Percentiles rank a stretch among this genome's conserved stretches.
These are phyloP conservation scores for Tylopilus balloui DNA, from an alignment of 768 basidiomycete genomes.

Conservation along the genomic window DNA sequence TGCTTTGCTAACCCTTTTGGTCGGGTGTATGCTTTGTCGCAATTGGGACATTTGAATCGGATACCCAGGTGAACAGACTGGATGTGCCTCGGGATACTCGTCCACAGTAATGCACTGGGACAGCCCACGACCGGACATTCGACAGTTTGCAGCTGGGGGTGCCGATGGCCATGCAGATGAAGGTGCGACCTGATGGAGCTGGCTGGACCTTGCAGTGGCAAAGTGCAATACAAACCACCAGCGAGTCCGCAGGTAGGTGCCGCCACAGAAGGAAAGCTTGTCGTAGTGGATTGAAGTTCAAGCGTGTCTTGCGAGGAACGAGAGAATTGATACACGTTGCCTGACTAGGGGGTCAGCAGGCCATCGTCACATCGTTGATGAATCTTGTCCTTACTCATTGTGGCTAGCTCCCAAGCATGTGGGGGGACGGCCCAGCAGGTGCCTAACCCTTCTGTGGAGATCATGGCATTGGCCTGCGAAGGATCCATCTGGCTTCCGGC, in stretches of 20 bases:
- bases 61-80: slow-evolving; percentile 13
- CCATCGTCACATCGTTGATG: no score
- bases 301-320: background rate
- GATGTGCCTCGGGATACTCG: slow-evolving; percentile 15
- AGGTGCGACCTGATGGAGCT: slow-evolving; percentile 12
- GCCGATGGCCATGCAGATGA: slow-evolving; percentile 10
- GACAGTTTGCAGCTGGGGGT: slow-evolving; percentile 1
- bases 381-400: background rate
- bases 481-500: background rate
- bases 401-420: background rate
- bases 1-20: slow-evolving; percentile 1
- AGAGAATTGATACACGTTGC: background rate
- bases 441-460: no score
- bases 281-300: background rate
- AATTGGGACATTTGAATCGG: slow-evolving; percentile 5
- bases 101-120: slow-evolving; percentile 8
- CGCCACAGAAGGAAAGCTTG: background rate
- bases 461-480: background rate
- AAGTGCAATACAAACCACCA: slow-evolving; percentile 1
- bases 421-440: background rate
- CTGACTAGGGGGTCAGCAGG: background rate
- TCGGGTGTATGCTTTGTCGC: slow-evolving; percentile 8
- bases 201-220: slow-evolving; percentile 2
- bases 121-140: slow-evolving; percentile 17
- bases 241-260: slow-evolving; percentile 4